Base-by-base conservation (phyloP, 2,329 filamentous ascomycete species). In the Onygena corvina region DNA sequence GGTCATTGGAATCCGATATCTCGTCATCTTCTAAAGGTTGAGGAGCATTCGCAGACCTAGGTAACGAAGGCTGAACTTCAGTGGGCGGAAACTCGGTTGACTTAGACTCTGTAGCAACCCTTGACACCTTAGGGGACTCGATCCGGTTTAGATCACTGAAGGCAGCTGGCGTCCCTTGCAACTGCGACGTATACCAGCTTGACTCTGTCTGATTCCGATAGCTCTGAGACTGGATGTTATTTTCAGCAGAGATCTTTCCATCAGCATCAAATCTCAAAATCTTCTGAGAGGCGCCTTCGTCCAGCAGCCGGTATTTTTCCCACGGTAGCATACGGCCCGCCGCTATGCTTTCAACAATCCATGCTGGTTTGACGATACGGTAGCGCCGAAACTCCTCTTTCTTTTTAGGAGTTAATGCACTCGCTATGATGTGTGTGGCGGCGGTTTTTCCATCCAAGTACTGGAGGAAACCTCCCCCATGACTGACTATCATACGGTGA, bases 401-500 rank as follows among this genome's bases (percentile, higher is more conserved):
- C 66, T 98, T 98, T 69, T 95, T 96, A 0, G 87, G 89, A 0
- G 92, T 92, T 18, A 98, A 71, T 48, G 79, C 83, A 47, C 87
- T 90, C 2, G 90, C 89, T 58, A 98, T 88, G 57, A 98, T 94
- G 63, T 98, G 90, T 0, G 93, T 98, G 0, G 88, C 90, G 63
- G 84, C 83, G 0, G 90, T 96, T 70, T 98, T 98, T 31, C 82
- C 84, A 64, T 95, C 89, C 8, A 98, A 72, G 60, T 96, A 96
- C 64, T 98, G 92, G 53, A 95, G 76, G 58, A 94, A 96, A 0
- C 84, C 86, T 27, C 89, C 93, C n/a, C 92, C 92, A 76, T 96
- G 81, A 58, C 84, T 79, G 14, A 98, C 90, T 50, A 98, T 83
- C 52, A 94, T 76, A 48, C 74, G 80, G 68, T 94, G 90, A 14